These are phyloP conservation scores for Debaryomyces udenii DNA, from an alignment of 1,139 yeast species.

Conservation along the genomic window DNA sequence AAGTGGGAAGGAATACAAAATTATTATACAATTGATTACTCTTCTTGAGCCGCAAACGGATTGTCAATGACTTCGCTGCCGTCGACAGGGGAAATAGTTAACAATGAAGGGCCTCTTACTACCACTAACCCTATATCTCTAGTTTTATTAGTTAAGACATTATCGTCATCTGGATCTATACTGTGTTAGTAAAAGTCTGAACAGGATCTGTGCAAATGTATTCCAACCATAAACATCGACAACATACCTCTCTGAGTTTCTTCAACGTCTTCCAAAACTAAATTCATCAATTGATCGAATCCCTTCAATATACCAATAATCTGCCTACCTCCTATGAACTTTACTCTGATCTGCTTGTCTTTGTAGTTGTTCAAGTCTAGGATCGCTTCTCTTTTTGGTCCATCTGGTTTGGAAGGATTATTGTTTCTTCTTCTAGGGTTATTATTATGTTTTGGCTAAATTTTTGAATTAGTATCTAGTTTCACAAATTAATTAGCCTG, in stretches of 20 bases:
- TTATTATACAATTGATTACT: conserved; percentile 15
- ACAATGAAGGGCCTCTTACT: conserved; percentile 81
- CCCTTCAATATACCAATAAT: conserved; percentile 83
- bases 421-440: conserved; percentile 31
- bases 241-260: conserved; percentile 65
- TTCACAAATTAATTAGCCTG: no score
- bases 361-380: conserved; percentile 78
- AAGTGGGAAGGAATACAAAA: conserved; percentile 7
- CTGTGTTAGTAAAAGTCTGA: conserved; percentile 25
- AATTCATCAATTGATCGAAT: conserved; percentile 88
- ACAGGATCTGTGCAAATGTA: no score
- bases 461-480: not conserved
- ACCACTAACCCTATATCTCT: conserved; percentile 77
- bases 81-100: conserved; percentile 81
- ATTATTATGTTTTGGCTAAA: conserved; percentile 11
- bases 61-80: conserved; percentile 81
- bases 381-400: conserved; percentile 90
- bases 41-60: conserved; percentile 50
- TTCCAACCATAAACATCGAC: no score
- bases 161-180: conserved; percentile 64
- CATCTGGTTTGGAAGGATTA: conserved; percentile 52
- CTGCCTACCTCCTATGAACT: conserved; percentile 85
- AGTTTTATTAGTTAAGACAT: conserved; percentile 51
- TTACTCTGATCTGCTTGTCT: conserved; percentile 73
- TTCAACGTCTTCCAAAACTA: conserved; percentile 82